These are phyloP conservation scores for Thraustotheca clavata DNA, from an alignment of 352 stramenopile genomes.

Conservation along the genomic window DNA sequence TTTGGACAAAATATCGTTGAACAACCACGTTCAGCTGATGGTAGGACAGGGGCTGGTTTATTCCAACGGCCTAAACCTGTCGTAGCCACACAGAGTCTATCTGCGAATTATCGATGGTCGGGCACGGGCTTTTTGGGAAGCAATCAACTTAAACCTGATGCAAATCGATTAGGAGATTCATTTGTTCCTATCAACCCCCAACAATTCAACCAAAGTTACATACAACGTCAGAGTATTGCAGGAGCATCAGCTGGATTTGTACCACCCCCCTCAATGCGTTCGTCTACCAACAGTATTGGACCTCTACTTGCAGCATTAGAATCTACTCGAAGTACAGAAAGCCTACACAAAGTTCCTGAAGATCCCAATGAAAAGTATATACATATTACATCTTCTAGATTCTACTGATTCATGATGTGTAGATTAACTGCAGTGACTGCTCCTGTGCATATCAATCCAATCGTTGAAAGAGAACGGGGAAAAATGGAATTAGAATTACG, in stretches of 20 bases:
- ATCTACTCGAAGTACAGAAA: not conserved
- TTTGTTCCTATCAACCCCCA: slow-evolving; percentile 17
- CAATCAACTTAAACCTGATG: slow-evolving; percentile 3
- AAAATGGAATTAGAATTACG: slow-evolving; percentile 70
- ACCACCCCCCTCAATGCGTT: not conserved
- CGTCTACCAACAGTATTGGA: not conserved
- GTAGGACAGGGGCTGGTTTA: not conserved
- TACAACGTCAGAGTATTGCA: slow-evolving; percentile 6
- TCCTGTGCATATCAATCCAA: slow-evolving; percentile 52
- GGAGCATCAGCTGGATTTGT: not conserved
- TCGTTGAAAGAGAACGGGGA: slow-evolving; percentile 62
- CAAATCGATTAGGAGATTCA: not conserved
- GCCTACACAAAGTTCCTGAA: slow-evolving; percentile 2
- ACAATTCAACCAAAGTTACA: slow-evolving; percentile 21
- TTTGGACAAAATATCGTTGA: slow-evolving; percentile 66
- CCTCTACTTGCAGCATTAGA: not conserved
- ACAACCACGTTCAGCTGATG: slow-evolving; percentile 25
- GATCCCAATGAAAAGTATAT: slow-evolving; percentile 1
- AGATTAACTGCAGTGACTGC: slow-evolving; percentile 50
- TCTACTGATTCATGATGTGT: not conserved
- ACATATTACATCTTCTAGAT: not conserved
- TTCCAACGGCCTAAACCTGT: not conserved
- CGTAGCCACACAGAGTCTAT: slow-evolving; percentile 35
- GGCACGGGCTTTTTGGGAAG: slow-evolving; percentile 63
- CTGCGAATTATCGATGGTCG: slow-evolving; percentile 69